phyloP scores from a whole-genome alignment of 1,284 basidiomycete genomes.

The Pisolithus thermaeus region DNA sequence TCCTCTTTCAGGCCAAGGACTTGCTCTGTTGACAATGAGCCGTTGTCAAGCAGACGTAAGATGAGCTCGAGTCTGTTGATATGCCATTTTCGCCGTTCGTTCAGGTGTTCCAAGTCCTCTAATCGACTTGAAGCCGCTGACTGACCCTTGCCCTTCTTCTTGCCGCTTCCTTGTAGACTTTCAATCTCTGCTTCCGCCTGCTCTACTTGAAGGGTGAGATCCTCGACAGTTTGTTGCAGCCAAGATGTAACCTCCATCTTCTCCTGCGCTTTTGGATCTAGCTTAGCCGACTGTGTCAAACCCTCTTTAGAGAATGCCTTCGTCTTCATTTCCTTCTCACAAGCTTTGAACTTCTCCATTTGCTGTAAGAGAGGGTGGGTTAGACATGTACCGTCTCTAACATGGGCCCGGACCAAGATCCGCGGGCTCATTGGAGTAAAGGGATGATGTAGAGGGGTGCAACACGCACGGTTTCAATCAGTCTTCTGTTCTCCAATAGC shows the following conservation, averaged over 20 bases:
- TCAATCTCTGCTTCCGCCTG: constrained; percentile 95
- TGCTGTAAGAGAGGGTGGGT: constrained; percentile 51
- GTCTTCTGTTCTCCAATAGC: constrained; percentile 87
- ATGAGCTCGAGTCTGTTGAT: constrained; percentile 91
- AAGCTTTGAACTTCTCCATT: constrained; percentile 99
- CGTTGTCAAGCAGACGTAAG: constrained; percentile 91
- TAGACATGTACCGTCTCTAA: constrained; percentile 6
- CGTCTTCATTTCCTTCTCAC: constrained; percentile 99
- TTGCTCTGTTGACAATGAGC: constrained; percentile 78
- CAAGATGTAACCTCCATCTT: constrained; percentile 88
- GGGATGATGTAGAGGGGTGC: not conserved
- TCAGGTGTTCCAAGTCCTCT: constrained; percentile 82
- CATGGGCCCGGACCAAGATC: constrained; percentile 1
- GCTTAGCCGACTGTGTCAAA: constrained; percentile 87
- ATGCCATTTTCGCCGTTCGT: constrained; percentile 96
- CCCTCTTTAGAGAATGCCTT: constrained; percentile 99
- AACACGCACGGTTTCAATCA: constrained; percentile 92
- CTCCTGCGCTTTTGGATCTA: constrained; percentile 96
- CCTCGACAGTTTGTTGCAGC: constrained; percentile 86
- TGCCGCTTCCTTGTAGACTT: constrained; percentile 74
- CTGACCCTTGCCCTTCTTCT: constrained; percentile 73
- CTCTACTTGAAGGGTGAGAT: constrained; percentile 91
- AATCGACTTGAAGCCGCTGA: constrained; percentile 64
- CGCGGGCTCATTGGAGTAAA: constrained; percentile 2
- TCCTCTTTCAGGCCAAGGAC: constrained; percentile 88